Evolutionary conservation across 306 rosid genomes (phyloP), one percentile per base, ranked within the genome.

Genomic region (Pyrus pyrifolia): DNA sequence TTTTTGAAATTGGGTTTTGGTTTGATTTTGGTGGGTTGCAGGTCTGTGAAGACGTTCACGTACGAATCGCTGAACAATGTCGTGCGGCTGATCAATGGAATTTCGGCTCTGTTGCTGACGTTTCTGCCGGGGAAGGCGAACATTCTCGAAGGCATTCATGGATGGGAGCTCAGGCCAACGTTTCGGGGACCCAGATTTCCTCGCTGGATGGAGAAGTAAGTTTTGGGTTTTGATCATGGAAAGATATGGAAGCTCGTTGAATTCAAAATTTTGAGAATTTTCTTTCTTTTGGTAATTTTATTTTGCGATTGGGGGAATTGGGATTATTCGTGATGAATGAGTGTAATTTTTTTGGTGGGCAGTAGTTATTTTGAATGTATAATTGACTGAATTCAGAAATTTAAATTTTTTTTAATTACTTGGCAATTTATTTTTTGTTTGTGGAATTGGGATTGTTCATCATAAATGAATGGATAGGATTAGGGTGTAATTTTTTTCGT

Each of bases 141-240:
- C 61, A 89, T 91, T 53, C 98, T 94, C 49, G 97, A 94, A 90
- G 97, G 98, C 38, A 87, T 91, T 75, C 93, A 94, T 82, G 98
- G 98, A 62, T 94, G 98, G 98, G 98, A 94, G 83, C 98, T 91
- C 72, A 82, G 89, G 80, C 97, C 98, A 11, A 89, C 96, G 44
- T 86, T 94, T 73, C 93, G 97, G 6, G 98, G 98, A 67, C 98
- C 98, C 6, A 93, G 94, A 22, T 80, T 94, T 68, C 98, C 98
- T 0, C 97, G 98, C n/a, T 94, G 98, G 98, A 94, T 94, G 98
- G 96, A 91, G 61, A 83, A 90, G 98, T 94, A 84, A 80, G 97
- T 86, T 79, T 60, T 58, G 42, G 22, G 33, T 61, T 62, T 80
- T 73, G 12, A 40, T 23, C 42, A 30, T 35, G 23, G 1, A 31